phyloP scores from a whole-genome alignment of 768 basidiomycete species.

The Rhodocollybia butyracea region DNA sequence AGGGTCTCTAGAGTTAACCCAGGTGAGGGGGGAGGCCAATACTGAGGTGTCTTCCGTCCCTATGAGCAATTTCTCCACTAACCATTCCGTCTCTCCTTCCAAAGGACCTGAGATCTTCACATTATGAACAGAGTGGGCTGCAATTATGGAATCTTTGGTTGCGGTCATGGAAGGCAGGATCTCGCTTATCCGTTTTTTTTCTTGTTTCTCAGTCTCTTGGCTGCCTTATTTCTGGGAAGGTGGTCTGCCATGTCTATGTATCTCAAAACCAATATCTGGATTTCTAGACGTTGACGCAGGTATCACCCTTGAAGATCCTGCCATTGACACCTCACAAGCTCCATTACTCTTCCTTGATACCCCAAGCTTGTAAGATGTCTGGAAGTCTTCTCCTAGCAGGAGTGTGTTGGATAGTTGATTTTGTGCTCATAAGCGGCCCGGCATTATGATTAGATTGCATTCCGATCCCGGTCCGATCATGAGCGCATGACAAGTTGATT shows the following conservation, averaged over 20 bases:
- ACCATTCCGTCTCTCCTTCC: conserved; percentile 10
- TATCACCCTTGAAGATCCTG: background rate
- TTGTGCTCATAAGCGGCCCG: no score
- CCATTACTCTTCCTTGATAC: conserved; percentile 10
- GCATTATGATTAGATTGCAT: no score
- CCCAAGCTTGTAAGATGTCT: conserved; percentile 17
- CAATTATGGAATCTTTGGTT: background rate
- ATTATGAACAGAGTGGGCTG: background rate
- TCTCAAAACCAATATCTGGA: no score
- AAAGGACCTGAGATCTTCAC: conserved; percentile 6
- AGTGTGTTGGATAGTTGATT: no score
- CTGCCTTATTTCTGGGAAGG: no score
- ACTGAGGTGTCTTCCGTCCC: conserved; percentile 8
- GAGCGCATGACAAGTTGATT: no score
- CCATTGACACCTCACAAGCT: background rate
- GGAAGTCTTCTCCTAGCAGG: conserved; percentile 28
- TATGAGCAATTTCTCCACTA: conserved; percentile 14
- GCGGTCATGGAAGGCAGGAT: no score
- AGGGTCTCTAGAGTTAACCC: conserved; percentile 8
- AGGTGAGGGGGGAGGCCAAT: conserved; percentile 14
- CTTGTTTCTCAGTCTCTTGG: no score
- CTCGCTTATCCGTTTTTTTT: no score
- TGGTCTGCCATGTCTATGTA: no score
- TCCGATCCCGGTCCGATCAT: no score
- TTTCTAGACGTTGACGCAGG: conserved; percentile 12